Percentiles rank a stretch among this genome's conserved stretches.
These are phyloP conservation scores for Aspergillus terreus DNA, from an alignment of 2,329 filamentous ascomycete species.

Conservation along the genomic window DNA sequence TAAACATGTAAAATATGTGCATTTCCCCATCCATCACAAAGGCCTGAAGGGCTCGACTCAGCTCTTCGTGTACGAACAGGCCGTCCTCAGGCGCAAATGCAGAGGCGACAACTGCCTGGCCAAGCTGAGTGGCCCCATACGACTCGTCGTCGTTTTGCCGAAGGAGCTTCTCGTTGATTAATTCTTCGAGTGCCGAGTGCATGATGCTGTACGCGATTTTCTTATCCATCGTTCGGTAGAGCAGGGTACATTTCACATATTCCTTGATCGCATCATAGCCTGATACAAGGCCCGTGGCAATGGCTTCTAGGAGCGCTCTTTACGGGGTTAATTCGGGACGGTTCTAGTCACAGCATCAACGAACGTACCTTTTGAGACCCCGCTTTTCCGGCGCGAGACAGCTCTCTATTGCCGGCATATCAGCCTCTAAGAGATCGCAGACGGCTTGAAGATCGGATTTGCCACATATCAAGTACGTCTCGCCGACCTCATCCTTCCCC, in stretches of 20 bases:
- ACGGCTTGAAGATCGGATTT: conserved; percentile 66
- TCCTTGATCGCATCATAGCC: conserved; percentile 63
- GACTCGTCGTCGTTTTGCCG: conserved; percentile 46
- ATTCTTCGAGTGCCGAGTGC: conserved; percentile 56
- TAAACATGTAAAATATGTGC: conserved; percentile 75
- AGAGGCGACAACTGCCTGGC: conserved; percentile 68
- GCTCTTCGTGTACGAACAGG: conserved; percentile 66
- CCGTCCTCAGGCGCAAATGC: conserved; percentile 72
- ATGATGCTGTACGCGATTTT: conserved; percentile 53
- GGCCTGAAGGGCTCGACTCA: conserved; percentile 62
- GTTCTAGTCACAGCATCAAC: background rate
- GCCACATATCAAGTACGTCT: conserved; percentile 73
- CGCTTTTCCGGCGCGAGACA: conserved; percentile 64
- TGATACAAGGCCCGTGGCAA: conserved; percentile 65
- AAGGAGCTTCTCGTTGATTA: conserved; percentile 56
- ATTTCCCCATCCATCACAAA: conserved; percentile 81
- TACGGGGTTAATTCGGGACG: conserved; percentile 4
- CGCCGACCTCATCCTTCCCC: conserved; percentile 72
- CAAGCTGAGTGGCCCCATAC: conserved; percentile 62
- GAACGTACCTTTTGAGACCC: conserved; percentile 60
- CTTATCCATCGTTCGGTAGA: conserved; percentile 56
- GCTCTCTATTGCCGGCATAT: conserved; percentile 66
- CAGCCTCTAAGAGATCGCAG: conserved; percentile 66
- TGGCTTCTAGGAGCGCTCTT: conserved; percentile 68
- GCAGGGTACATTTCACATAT: conserved; percentile 64